Percentiles rank a stretch among this genome's conserved stretches.
Conservation (phyloP, 208 protist genomes). For the Porcisia deanei region DNA sequence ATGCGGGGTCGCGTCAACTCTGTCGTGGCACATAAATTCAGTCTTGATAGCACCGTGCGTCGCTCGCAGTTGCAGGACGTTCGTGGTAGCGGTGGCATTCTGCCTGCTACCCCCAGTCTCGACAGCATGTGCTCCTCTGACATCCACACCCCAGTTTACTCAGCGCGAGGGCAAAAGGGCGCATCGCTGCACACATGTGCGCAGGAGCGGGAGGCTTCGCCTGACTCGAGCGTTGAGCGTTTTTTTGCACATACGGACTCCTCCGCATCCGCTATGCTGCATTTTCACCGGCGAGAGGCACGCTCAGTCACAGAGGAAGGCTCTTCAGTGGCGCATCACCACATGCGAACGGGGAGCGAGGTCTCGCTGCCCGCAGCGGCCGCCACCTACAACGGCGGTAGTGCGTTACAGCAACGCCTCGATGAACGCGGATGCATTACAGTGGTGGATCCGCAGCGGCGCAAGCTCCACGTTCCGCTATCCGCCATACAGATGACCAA, state of each 20-base stretch:
- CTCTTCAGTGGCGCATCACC: slow-evolving; percentile 2
- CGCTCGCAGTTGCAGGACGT: slow-evolving; percentile 18
- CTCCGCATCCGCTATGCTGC: background rate
- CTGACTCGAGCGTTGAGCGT: slow-evolving; percentile 23
- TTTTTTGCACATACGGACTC: slow-evolving; percentile 16
- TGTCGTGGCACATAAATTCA: slow-evolving; percentile 29
- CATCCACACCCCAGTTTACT: slow-evolving; percentile 5
- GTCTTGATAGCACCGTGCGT: slow-evolving; percentile 14
- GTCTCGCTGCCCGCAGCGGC: slow-evolving; percentile 23
- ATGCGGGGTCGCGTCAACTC: slow-evolving; percentile 26
- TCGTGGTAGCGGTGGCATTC: background rate
- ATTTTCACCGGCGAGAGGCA: background rate
- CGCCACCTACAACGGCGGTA: slow-evolving; percentile 25
- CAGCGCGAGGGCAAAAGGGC: background rate
- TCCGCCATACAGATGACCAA: slow-evolving; percentile 56
- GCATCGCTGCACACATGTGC: background rate
- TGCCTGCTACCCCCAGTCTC: background rate
- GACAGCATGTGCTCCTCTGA: slow-evolving; percentile 26
- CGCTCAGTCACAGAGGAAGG: slow-evolving; percentile 8
- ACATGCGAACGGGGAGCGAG: slow-evolving; percentile 21
- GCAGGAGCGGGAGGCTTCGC: slow-evolving; percentile 17
- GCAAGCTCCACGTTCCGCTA: slow-evolving; percentile 69
- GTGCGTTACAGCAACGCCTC: slow-evolving; percentile 25
- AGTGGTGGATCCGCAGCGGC: slow-evolving; percentile 74
- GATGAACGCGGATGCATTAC: slow-evolving; percentile 38